These are phyloP conservation scores for Fusarium torreyae DNA, from an alignment of 2,329 filamentous ascomycete species.

Conservation along the genomic window DNA sequence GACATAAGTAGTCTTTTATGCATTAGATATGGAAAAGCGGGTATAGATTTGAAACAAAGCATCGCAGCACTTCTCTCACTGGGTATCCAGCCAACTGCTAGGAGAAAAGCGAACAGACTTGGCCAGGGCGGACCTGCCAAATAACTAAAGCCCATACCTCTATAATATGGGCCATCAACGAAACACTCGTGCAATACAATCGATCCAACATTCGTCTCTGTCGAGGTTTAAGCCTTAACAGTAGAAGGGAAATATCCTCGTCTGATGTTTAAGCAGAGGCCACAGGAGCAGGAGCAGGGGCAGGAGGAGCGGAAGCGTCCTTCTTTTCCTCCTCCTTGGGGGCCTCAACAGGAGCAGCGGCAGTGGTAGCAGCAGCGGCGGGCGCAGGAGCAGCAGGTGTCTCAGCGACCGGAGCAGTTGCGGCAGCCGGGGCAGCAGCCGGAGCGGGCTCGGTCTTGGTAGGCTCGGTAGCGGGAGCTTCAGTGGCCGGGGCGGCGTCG, in stretches of 20 bases:
- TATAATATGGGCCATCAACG: conserved; percentile 9
- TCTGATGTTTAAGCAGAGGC: conserved; percentile 40
- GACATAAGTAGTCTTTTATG: conserved; percentile 28
- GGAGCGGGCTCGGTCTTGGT: conserved; percentile 45
- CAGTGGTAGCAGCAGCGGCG: conserved; percentile 33
- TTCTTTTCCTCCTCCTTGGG: conserved; percentile 50
- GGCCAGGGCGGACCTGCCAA: conserved; percentile 13
- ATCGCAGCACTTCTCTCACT: conserved; percentile 48
- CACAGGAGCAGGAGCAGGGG: conserved; percentile 45
- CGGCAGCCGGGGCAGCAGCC: conserved; percentile 40
- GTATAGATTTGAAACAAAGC: conserved; percentile 53
- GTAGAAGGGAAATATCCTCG: neutral
- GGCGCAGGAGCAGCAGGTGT: conserved; percentile 47
- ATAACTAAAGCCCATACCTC: conserved; percentile 12
- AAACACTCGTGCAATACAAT: conserved; percentile 5
- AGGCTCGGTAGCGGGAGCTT: conserved; percentile 48
- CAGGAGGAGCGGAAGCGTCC: conserved; percentile 35
- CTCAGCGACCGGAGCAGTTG: conserved; percentile 44
- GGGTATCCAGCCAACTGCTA: conserved; percentile 54
- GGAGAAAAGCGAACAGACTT: conserved; percentile 43
- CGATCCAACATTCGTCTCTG: conserved; percentile 15
- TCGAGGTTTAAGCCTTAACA: conserved; percentile 6
- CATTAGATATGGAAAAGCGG: conserved; percentile 49
- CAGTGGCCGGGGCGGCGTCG: conserved; percentile 51
- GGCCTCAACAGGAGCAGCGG: conserved; percentile 41